Conservation (phyloP, 1,284 basidiomycete genomes). For the Cystobasidiaceae sp. region DNA sequence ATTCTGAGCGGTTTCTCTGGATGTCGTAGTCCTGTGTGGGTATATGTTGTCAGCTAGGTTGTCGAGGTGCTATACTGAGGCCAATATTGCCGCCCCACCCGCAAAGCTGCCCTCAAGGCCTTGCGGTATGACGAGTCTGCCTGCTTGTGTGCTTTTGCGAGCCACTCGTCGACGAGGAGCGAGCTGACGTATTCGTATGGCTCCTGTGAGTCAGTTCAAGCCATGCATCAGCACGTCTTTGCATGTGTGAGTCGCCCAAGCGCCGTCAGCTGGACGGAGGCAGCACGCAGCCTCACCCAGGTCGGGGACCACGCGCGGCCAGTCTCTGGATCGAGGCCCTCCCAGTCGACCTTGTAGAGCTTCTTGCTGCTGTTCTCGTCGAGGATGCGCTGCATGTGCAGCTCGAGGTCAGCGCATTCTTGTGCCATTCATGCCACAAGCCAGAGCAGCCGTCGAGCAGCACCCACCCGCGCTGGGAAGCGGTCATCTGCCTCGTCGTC, state of each 20-base stretch:
- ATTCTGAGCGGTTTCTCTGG: background rate
- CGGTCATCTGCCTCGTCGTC: too few relatives aligned
- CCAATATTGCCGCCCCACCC: background rate
- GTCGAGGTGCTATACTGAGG: too few relatives aligned
- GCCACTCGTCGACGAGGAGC: constrained; percentile 8
- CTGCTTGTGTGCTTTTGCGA: constrained; percentile 2
- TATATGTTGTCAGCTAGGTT: background rate
- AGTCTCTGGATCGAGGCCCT: constrained; percentile 39
- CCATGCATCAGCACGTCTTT: too few relatives aligned
- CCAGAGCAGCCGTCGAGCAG: background rate
- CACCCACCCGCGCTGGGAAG: background rate
- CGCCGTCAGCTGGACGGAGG: too few relatives aligned
- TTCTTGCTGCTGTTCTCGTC: constrained; percentile 15
- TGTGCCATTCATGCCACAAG: too few relatives aligned
- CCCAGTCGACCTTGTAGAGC: constrained; percentile 43
- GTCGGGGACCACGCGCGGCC: constrained; percentile 39
- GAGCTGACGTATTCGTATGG: constrained; percentile 17
- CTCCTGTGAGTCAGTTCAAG: constrained; percentile 9
- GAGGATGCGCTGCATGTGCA: constrained; percentile 22
- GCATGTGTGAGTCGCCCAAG: too few relatives aligned
- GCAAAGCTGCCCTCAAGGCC: background rate
- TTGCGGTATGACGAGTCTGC: background rate
- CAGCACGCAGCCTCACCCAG: constrained; percentile 41
- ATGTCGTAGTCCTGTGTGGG: constrained; percentile 14
- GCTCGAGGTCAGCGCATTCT: too few relatives aligned